phyloP scores from a whole-genome alignment of 169 alveolate species.

The Plasmodium ovale region DNA sequence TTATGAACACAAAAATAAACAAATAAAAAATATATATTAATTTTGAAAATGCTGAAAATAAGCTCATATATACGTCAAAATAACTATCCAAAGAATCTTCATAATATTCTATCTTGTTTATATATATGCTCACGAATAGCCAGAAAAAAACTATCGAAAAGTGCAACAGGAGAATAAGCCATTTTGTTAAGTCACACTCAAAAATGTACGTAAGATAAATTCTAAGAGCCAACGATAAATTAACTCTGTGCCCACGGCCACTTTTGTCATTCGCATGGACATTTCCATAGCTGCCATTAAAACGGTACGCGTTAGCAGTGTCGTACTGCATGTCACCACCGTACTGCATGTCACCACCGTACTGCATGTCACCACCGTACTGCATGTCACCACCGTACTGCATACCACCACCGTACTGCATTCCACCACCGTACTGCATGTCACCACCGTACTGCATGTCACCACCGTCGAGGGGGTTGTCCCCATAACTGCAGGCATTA shows the following conservation, averaged over 20 bases:
- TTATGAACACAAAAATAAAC: slow-evolving; percentile 32
- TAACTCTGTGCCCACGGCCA: background rate
- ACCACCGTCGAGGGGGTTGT: background rate
- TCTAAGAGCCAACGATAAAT: slow-evolving; percentile 18
- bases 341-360: background rate
- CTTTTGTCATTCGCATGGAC: background rate
- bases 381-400: background rate
- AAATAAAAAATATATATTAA: slow-evolving; percentile 47
- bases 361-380: background rate
- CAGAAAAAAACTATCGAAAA: slow-evolving; percentile 18
- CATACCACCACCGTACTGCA: background rate
- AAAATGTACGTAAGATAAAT: slow-evolving; percentile 33
- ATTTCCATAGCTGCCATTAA: background rate
- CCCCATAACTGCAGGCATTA: background rate
- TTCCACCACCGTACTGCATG: background rate
- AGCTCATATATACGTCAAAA: slow-evolving; percentile 26
- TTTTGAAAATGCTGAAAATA: slow-evolving; percentile 15
- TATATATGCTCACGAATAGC: slow-evolving; percentile 46
- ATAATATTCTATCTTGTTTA: slow-evolving; percentile 32
- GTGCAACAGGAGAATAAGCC: slow-evolving; percentile 21
- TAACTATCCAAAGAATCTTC: background rate
- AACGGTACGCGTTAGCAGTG: background rate
- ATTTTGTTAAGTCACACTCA: slow-evolving; percentile 45
- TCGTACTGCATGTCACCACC: background rate
- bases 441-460: background rate